Percentiles rank a stretch among this genome's conserved stretches.
Conservation (phyloP, 495 filamentous ascomycete species). For the Neurospora sp. region DNA sequence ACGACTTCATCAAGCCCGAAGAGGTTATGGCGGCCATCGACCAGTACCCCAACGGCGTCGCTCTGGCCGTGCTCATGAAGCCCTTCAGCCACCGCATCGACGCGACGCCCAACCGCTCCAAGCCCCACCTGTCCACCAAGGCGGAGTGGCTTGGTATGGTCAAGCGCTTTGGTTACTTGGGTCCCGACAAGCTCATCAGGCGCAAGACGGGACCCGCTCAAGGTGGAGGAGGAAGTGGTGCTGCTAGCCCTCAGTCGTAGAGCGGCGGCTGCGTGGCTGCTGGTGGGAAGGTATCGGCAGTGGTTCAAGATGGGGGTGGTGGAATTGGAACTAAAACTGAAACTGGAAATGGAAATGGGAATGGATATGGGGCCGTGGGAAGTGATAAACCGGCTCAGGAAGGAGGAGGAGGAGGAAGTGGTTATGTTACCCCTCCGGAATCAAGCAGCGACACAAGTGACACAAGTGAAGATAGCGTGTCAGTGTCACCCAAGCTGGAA, state of each 20-base stretch:
- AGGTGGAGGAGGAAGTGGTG: background rate
- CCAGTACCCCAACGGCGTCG: background rate
- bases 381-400: background rate
- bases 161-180: slow-evolving; percentile 18
- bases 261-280: background rate
- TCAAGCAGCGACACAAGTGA: background rate
- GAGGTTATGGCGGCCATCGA: background rate
- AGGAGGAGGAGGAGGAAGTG: background rate
- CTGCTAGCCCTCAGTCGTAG: background rate
- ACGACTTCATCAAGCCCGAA: background rate
- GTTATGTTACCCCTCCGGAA: background rate
- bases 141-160: slow-evolving; percentile 43
- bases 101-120: slow-evolving; percentile 4
- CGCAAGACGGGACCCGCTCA: slow-evolving; percentile 16
- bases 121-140: slow-evolving; percentile 28
- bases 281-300: background rate
- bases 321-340: background rate
- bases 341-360: background rate
- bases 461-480: background rate
- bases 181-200: slow-evolving; percentile 36
- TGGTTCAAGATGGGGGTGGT: background rate
- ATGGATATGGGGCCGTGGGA: background rate
- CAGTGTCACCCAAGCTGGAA: background rate
- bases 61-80: slow-evolving; percentile 48
- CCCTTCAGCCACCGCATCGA: slow-evolving; percentile 53